Evolutionary conservation across 1,284 basidiomycete genomes (phyloP).

Genomic region (Inonotus hispidus): DNA sequence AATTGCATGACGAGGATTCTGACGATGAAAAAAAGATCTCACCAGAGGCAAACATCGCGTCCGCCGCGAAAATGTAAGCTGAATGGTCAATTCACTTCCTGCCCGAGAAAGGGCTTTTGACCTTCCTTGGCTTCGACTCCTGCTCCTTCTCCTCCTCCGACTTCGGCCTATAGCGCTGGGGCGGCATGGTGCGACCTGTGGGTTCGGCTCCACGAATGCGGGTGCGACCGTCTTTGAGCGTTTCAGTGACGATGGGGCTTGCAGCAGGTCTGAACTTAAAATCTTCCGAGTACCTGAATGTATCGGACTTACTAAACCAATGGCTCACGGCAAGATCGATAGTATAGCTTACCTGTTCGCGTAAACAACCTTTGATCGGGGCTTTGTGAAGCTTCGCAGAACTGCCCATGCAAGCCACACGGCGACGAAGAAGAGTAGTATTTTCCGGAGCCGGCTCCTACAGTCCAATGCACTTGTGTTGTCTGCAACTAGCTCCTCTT

Average conservation of each 20-base stretch:
- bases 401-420: background rate
- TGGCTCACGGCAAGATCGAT: background rate
- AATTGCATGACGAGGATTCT: too few species aligned
- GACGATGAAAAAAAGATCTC: too few species aligned
- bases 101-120: background rate
- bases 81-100: background rate
- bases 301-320: conserved; percentile 11
- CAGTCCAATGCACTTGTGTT: too few species aligned
- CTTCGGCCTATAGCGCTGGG: background rate
- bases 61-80: too few species aligned
- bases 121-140: background rate
- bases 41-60: too few species aligned
- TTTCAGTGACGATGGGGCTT: conserved; percentile 61
- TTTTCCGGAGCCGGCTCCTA: background rate
- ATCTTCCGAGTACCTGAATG: conserved; percentile 55
- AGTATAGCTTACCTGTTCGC: conserved; percentile 37
- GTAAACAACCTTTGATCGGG: conserved; percentile 36
- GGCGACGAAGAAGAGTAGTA: background rate
- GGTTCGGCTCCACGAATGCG: conserved; percentile 51
- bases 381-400: background rate
- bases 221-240: conserved; percentile 49
- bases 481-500: background rate
- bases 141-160: background rate
- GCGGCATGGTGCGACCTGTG: background rate
- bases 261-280: conserved; percentile 62